These are phyloP conservation scores for Mortierella polycephala DNA, from an alignment of 371 early-diverging fungal species.

Conservation along the genomic window DNA sequence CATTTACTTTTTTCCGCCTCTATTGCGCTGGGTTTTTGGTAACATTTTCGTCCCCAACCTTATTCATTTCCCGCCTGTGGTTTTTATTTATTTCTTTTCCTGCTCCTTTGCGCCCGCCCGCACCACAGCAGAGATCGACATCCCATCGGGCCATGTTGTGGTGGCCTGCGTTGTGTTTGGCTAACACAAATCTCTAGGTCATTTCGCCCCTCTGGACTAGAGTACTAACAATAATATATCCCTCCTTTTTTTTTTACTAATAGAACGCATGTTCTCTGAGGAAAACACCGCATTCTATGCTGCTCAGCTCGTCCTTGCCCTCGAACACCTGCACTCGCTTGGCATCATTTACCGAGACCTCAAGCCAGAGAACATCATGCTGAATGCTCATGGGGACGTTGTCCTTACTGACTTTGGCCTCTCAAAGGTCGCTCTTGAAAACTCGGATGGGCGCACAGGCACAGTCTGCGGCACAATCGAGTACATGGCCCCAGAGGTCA, in stretches of 20 bases:
- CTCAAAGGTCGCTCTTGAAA: conserved; percentile 82
- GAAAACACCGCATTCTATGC: conserved; percentile 85
- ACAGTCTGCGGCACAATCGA: conserved; percentile 95
- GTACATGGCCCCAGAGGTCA: conserved; percentile 85
- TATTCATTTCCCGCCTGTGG: background rate
- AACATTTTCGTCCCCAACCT: too few relatives aligned
- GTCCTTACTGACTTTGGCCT: conserved; percentile 94
- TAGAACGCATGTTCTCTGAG: conserved; percentile 87
- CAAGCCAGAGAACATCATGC: conserved; percentile 91
- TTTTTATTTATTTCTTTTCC: background rate
- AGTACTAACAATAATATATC: background rate
- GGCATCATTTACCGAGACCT: conserved; percentile 91
- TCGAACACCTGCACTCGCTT: conserved; percentile 89
- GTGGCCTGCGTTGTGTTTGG: conserved; percentile 15
- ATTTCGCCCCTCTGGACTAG: background rate
- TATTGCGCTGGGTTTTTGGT: too few relatives aligned
- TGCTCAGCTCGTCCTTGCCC: conserved; percentile 85
- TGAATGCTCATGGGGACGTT: conserved; percentile 83
- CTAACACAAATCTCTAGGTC: conserved; percentile 3
- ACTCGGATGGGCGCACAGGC: conserved; percentile 76
- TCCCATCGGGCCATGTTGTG: conserved; percentile 4
- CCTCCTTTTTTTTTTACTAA: background rate
- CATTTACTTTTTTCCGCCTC: background rate
- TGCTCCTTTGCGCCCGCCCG: too few relatives aligned
- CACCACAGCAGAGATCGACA: too few relatives aligned